phyloP scores from a whole-genome alignment of 345 rosid species.

The Sonneratia caseolaris region DNA sequence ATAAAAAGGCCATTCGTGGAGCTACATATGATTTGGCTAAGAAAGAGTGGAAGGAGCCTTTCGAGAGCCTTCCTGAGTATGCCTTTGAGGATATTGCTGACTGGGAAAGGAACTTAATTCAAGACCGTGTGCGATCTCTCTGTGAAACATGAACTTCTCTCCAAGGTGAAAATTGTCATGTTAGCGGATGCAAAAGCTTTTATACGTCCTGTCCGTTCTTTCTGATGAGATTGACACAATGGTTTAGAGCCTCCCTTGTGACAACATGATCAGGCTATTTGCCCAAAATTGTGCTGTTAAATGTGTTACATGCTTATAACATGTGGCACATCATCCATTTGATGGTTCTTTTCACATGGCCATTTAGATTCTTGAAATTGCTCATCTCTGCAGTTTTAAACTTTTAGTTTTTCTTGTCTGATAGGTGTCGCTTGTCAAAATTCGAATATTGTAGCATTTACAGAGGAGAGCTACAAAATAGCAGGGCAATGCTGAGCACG shows the following conservation, averaged over 20 bases:
- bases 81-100: slow-evolving; percentile 72
- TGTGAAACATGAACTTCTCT: slow-evolving; percentile 41
- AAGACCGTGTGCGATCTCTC: slow-evolving; percentile 46
- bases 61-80: slow-evolving; percentile 66
- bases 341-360: neutral
- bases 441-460: neutral
- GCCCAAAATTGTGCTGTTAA: neutral
- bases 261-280: neutral
- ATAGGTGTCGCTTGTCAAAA: neutral
- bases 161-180: slow-evolving; percentile 3
- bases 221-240: neutral
- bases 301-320: neutral
- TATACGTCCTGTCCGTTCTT: neutral
- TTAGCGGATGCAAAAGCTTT: neutral
- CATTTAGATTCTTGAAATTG: neutral
- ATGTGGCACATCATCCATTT: neutral
- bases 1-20: slow-evolving; percentile 56
- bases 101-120: slow-evolving; percentile 87
- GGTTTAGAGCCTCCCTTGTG: neutral
- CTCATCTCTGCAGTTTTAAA: neutral
- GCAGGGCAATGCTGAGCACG: neutral
- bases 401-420: neutral
- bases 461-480: neutral
- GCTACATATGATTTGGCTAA: slow-evolving; percentile 85
- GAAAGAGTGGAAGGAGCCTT: slow-evolving; percentile 72